Conservation (phyloP, 1,284 basidiomycete species). For the Cryptococcus sp. region DNA sequence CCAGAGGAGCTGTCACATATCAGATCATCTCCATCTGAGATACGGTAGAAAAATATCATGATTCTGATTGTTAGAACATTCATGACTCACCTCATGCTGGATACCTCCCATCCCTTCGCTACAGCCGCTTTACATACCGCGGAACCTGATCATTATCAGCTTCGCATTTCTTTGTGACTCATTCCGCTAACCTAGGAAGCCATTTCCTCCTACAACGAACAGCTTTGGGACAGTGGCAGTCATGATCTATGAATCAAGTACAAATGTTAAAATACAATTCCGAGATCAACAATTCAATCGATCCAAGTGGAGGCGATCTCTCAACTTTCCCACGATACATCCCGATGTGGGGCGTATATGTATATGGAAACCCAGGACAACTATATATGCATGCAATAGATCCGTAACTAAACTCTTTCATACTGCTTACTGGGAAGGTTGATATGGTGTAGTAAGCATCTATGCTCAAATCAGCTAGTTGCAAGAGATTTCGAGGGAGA, state of each 20-base stretch:
- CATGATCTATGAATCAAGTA: not conserved
- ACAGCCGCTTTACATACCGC: slow-evolving; percentile 84
- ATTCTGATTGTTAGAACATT: not conserved
- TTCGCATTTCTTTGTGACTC: too few species aligned
- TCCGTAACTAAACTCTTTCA: not conserved
- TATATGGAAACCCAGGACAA: not conserved
- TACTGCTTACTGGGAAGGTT: slow-evolving; percentile 14
- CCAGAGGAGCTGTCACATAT: slow-evolving; percentile 70
- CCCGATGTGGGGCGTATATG: not conserved
- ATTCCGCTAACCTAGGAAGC: slow-evolving; percentile 95
- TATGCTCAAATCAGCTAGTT: slow-evolving; percentile 7
- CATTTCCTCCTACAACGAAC: slow-evolving; percentile 88
- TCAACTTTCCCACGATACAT: not conserved
- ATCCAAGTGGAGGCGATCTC: not conserved
- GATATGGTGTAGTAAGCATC: slow-evolving; percentile 5
- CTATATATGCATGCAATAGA: not conserved
- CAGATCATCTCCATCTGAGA: not conserved
- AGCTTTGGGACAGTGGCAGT: slow-evolving; percentile 46
- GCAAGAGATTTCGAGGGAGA: not conserved
- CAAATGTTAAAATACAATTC: not conserved
- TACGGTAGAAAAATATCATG: too few species aligned
- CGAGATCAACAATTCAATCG: not conserved
- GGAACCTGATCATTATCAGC: slow-evolving; percentile 66
- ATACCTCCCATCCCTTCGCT: slow-evolving; percentile 75
- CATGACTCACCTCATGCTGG: slow-evolving; percentile 69